Conservation (phyloP, 306 rosid genomes). For the Prunus armeniaca region DNA sequence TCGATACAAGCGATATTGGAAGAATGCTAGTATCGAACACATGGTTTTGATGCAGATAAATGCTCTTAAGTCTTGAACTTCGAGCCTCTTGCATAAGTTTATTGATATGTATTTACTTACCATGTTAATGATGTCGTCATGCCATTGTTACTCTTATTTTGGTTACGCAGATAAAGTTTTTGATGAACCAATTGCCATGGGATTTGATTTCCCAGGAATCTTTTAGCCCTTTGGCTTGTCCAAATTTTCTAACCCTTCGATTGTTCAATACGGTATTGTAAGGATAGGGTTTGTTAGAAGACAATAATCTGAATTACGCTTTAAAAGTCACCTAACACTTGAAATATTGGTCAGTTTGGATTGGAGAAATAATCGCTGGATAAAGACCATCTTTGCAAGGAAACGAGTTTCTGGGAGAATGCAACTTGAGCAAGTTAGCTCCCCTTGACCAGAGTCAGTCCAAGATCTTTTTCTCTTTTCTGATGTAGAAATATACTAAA, state of each 20-base stretch:
- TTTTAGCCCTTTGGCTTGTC: not conserved
- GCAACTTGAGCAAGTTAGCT: not conserved
- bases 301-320: not conserved
- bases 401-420: not conserved
- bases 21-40: too few relatives aligned
- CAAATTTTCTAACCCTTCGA: not conserved
- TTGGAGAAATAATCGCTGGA: not conserved
- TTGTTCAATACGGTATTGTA: too few relatives aligned
- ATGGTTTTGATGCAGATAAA: too few relatives aligned
- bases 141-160: not conserved
- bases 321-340: not conserved
- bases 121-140: too few relatives aligned
- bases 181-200: not conserved
- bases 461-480: not conserved
- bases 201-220: not conserved
- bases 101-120: too few relatives aligned
- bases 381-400: not conserved
- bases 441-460: not conserved
- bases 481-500: too few relatives aligned
- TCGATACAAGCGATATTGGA: too few relatives aligned
- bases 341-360: not conserved
- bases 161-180: not conserved
- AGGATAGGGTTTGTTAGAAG: too few relatives aligned
- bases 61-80: too few relatives aligned
- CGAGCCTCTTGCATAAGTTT: too few relatives aligned